Evolutionary conservation across 495 filamentous ascomycete genomes (phyloP).

Genomic region (Delitschia confertaspora): DNA sequence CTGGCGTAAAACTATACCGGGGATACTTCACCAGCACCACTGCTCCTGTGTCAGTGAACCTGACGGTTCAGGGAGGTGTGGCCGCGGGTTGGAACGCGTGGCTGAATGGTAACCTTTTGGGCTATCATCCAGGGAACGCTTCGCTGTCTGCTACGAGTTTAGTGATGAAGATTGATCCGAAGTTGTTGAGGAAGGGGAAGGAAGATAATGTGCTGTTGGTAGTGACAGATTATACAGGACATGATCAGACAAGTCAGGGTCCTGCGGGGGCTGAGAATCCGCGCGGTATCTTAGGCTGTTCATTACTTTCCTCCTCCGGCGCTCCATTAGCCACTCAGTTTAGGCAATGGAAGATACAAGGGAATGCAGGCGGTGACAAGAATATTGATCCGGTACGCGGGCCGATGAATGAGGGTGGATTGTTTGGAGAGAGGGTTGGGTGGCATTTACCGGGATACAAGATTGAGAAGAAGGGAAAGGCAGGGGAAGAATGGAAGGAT

Average conservation of each 20-base stretch:
- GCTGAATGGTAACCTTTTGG: conserved; percentile 20
- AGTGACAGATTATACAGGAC: conserved; percentile 18
- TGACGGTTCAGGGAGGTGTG: conserved; percentile 18
- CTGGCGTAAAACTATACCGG: conserved; percentile 18
- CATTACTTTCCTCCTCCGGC: neutral
- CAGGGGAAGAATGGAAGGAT: too few species aligned
- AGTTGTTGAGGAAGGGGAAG: neutral
- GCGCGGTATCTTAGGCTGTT: conserved; percentile 19
- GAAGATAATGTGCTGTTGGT: conserved; percentile 22
- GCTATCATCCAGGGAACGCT: conserved; percentile 13
- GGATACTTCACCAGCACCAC: conserved; percentile 10
- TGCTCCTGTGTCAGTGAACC: conserved; percentile 7
- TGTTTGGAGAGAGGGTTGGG: conserved; percentile 32
- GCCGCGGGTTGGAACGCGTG: conserved; percentile 21
- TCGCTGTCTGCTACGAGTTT: conserved; percentile 9
- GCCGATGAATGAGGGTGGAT: conserved; percentile 36
- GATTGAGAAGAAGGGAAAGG: conserved; percentile 12
- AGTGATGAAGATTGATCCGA: conserved; percentile 2
- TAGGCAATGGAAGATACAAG: conserved; percentile 23
- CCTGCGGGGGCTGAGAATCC: conserved; percentile 15
- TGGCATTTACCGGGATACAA: conserved; percentile 31
- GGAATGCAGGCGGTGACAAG: conserved; percentile 20
- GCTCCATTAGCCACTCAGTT: conserved; percentile 4
- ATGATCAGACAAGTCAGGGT: conserved; percentile 17
- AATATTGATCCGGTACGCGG: conserved; percentile 31